Evolutionary conservation across 768 basidiomycete species (phyloP), one percentile per base, ranked within the genome.

Genomic region (Cyclocybe aegerita): DNA sequence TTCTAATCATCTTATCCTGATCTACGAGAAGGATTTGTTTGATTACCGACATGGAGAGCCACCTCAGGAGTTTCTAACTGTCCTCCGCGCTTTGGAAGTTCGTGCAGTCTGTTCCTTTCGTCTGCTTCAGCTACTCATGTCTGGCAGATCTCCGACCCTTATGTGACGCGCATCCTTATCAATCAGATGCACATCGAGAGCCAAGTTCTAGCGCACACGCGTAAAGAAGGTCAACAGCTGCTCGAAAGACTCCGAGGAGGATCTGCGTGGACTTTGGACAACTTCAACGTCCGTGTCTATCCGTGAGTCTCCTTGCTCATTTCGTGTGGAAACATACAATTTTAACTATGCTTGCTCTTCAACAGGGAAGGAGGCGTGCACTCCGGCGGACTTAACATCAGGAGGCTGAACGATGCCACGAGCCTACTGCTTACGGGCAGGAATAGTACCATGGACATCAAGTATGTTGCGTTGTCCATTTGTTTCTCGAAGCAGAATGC

Each of bases 51-150:
- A 57, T 1, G 93, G 93, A 23, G 93, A 96, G 61, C 86, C 88
- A 9, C 77, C 79, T 2, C 61, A 62, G 14, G 52, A 77, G 15
- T 76, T 85, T 45, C 71, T 82, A 3, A 98, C 95, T 5, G 79
- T 95, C 17, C 74, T 96, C 17, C 86, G 93, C 17, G 87, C 86
- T 12, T 77, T 98, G 7, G 83, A 88, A 23, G 96, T 93, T 54
- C 7, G 81, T 69, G 33, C 36, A 40, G 9, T 11, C 4, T 16
- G 16, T 41, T 14, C 23, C 37, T 35, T 36, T 16, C 7, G 30
- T 33, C 8, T 16, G 4, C 30, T 16, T 10, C 30, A 16, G 12
- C 4, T 14, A 4, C 30, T 23, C 16, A 30, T 32, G n/a, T 7
- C 35, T 14, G 23, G 23, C 57, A 98, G 93, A 76, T 96, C 53